Percentiles rank a stretch among this genome's conserved stretches.
These are phyloP conservation scores for Podospora pseudocomata DNA, from an alignment of 495 filamentous ascomycete genomes.

Conservation along the genomic window DNA sequence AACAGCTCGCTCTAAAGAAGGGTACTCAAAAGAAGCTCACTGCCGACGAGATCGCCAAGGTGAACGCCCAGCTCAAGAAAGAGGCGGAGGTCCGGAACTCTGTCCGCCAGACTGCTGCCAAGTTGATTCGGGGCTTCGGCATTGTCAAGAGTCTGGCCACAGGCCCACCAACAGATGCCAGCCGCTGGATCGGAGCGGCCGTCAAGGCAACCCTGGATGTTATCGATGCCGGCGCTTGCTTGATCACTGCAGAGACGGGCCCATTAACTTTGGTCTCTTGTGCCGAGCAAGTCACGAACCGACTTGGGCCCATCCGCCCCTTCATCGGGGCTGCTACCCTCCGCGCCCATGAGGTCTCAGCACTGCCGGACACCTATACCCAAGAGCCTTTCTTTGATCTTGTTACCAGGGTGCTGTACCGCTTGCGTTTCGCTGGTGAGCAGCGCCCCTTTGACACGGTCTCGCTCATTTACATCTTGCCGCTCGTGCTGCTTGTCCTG, in stretches of 20 bases:
- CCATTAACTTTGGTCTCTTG: slow-evolving; percentile 74
- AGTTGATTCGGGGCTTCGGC: slow-evolving; percentile 74
- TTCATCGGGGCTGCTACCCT: slow-evolving; percentile 88
- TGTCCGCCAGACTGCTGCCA: slow-evolving; percentile 62
- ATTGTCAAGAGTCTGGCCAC: slow-evolving; percentile 76
- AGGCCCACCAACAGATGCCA: slow-evolving; percentile 79
- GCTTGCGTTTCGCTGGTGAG: slow-evolving; percentile 82
- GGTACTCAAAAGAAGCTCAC: slow-evolving; percentile 89
- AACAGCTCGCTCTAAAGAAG: slow-evolving; percentile 85
- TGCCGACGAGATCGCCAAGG: slow-evolving; percentile 79
- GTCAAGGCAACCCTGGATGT: slow-evolving; percentile 65
- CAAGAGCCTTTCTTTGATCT: slow-evolving; percentile 81
- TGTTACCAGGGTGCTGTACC: slow-evolving; percentile 84
- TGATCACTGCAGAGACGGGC: slow-evolving; percentile 75
- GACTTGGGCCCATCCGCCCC: slow-evolving; percentile 69
- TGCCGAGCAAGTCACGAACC: slow-evolving; percentile 64
- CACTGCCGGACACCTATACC: slow-evolving; percentile 65
- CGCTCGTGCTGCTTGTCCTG: slow-evolving; percentile 72
- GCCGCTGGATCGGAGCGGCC: slow-evolving; percentile 79
- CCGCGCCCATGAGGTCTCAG: slow-evolving; percentile 66
- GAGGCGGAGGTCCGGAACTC: slow-evolving; percentile 72
- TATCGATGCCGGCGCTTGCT: slow-evolving; percentile 72
- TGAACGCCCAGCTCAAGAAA: slow-evolving; percentile 86
- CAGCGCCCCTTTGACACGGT: slow-evolving; percentile 86
- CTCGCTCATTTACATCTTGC: slow-evolving; percentile 81